These are phyloP conservation scores for Drosera capensis DNA, from an alignment of 148 eudicot species.

Conservation along the genomic window DNA sequence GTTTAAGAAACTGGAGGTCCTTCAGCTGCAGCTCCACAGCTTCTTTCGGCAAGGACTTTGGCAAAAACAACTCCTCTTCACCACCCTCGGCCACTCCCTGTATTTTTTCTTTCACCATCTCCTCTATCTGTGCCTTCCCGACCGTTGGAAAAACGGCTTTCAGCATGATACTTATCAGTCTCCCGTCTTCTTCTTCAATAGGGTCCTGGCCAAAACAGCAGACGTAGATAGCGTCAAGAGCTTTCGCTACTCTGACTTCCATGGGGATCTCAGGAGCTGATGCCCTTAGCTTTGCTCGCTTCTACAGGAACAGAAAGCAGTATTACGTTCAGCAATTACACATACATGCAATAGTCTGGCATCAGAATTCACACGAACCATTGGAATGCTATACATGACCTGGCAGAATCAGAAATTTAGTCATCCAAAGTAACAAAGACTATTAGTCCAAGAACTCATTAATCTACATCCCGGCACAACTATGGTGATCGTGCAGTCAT, in stretches of 20 bases:
- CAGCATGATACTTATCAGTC: slow-evolving; percentile 40
- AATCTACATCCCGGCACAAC: too few species aligned
- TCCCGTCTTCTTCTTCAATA: slow-evolving; percentile 72
- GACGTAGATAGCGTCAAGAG: slow-evolving; percentile 75
- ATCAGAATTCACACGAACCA: background rate
- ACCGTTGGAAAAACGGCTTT: slow-evolving; percentile 73
- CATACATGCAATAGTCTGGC: background rate
- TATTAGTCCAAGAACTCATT: too few species aligned
- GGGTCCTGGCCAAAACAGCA: slow-evolving; percentile 62
- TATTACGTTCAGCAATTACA: background rate
- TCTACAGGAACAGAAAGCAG: slow-evolving; percentile 27
- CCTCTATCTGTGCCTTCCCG: slow-evolving; percentile 21
- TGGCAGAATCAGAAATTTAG: too few species aligned
- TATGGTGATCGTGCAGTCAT: too few species aligned
- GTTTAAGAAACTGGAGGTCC: slow-evolving; percentile 74
- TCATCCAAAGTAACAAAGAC: too few species aligned
- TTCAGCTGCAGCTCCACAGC: slow-evolving; percentile 85
- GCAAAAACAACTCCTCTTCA: slow-evolving; percentile 31
- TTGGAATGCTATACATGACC: too few species aligned
- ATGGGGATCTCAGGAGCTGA: slow-evolving; percentile 48
- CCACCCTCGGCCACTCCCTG: slow-evolving; percentile 34
- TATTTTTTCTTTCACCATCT: slow-evolving; percentile 46
- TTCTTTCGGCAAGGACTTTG: slow-evolving; percentile 61
- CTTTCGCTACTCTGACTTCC: slow-evolving; percentile 75
- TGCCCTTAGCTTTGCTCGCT: slow-evolving; percentile 37